Percentiles rank a stretch among this genome's conserved stretches.
Evolutionary conservation across 495 filamentous ascomycete species (phyloP).

Genomic region (Thozetella sp.): DNA sequence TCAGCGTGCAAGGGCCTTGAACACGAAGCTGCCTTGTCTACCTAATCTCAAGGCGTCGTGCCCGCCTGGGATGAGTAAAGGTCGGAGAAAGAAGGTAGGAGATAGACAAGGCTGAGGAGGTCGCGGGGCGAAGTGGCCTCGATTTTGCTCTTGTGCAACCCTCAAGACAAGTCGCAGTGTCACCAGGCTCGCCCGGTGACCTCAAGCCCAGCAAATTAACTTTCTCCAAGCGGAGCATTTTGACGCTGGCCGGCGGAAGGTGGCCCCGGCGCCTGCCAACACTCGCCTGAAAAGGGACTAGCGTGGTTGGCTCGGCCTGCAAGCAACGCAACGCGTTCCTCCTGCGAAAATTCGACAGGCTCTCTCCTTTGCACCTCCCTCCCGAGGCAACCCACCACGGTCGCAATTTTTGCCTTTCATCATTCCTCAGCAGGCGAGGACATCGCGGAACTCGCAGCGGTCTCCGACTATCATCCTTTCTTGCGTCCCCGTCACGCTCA

Average conservation of each 20-base stretch:
- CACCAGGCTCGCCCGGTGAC: neutral
- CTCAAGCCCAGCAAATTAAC: neutral
- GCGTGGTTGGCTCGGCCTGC: neutral
- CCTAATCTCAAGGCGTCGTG: neutral
- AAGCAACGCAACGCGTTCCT: slow-evolving; percentile 3
- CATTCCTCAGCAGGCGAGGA: neutral
- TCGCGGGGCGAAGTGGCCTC: neutral
- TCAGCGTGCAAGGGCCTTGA: too few relatives aligned
- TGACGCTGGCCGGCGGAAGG: neutral
- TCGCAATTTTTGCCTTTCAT: neutral
- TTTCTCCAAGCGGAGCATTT: neutral
- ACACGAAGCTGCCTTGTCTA: neutral
- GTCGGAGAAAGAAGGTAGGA: neutral
- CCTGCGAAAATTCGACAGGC: neutral
- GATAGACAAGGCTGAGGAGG: neutral
- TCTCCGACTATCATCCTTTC: neutral
- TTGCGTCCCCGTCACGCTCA: neutral
- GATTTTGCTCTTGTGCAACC: neutral
- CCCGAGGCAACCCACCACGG: neutral
- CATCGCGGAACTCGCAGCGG: neutral
- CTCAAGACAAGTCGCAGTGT: neutral
- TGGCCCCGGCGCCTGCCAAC: neutral
- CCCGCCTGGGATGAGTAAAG: neutral
- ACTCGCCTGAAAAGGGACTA: neutral
- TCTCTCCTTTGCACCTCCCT: neutral